Evolutionary conservation across 345 rosid genomes (phyloP).

Genomic region (thale cress (Arabidopsis thaliana)): TAIR10.1 NC_003076.8:1707501-1708000

Average conservation of each 20-base stretch:
- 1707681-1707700: not conserved
- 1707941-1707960: not conserved
- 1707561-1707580: not conserved
- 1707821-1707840: not conserved
- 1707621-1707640: not conserved
- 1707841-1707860: not conserved
- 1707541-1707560: not conserved
- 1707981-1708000: not conserved
- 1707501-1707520: not conserved
- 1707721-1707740: slow-evolving; percentile 30
- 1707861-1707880: not conserved
- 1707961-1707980: not conserved
- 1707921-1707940: not conserved
- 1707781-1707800: slow-evolving; percentile 9
- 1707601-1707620: not conserved
- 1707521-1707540: too few relatives aligned
- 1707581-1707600: not conserved
- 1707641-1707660: slow-evolving; percentile 11
- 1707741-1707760: not conserved
- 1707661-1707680: slow-evolving; percentile 8
- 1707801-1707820: slow-evolving; percentile 6
- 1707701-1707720: slow-evolving; percentile 30
- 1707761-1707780: not conserved
- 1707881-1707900: not conserved
- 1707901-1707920: not conserved